Conservation (phyloP, 495 filamentous ascomycete genomes). For the Penicillium coffeae region DNA sequence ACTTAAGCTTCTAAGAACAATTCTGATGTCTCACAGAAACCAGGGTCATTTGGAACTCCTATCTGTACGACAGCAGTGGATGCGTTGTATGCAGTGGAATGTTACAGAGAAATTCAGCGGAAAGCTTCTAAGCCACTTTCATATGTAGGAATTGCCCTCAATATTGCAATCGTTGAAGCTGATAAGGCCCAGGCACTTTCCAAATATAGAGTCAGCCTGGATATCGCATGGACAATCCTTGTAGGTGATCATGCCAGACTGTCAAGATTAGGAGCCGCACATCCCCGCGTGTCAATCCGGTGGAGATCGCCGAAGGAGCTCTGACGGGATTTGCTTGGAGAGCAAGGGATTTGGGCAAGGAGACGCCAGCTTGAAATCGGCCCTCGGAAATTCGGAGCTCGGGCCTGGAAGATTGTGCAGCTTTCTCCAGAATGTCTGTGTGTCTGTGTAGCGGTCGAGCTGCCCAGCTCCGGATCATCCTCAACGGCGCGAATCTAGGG, state of each 20-base stretch:
- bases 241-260: not conserved
- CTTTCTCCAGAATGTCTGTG: not conserved
- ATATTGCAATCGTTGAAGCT: constrained; percentile 61
- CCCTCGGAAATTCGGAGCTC: constrained; percentile 19
- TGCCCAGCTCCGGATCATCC: no score
- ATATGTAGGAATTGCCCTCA: no score
- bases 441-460: not conserved
- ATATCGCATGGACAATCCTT: not conserved
- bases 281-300: not conserved
- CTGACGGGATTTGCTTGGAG: constrained; percentile 2
- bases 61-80: no score
- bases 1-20: no score
- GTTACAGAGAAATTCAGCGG: no score
- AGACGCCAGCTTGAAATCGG: constrained; percentile 1
- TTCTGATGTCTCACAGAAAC: no score
- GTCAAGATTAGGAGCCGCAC: not conserved
- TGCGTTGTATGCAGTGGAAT: no score
- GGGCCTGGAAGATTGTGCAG: constrained; percentile 5
- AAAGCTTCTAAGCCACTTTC: no score
- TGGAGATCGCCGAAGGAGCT: constrained; percentile 14
- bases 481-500: constrained; percentile 16
- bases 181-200: constrained; percentile 74
- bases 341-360: not conserved
- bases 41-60: no score
- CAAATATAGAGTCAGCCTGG: constrained; percentile 70